Conservation (phyloP, 208 protist genomes). For the Leishmania braziliensis region DNA sequence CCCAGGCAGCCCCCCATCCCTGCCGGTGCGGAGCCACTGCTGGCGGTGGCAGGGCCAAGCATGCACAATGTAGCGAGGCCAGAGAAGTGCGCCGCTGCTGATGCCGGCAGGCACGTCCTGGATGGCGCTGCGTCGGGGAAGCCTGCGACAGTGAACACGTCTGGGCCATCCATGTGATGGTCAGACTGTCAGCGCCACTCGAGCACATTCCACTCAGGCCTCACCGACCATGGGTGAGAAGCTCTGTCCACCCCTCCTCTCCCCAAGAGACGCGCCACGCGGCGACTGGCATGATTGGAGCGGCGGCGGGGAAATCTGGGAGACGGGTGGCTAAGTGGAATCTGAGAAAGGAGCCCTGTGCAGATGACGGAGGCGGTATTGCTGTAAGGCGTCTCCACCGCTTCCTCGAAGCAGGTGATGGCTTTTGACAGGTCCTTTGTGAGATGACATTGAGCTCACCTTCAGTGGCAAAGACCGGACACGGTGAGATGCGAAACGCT, state of each 20-base stretch:
- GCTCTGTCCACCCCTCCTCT: no score
- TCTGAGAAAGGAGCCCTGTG: no score
- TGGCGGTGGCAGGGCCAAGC: not conserved
- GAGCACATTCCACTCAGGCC: not conserved
- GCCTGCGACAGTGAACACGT: not conserved
- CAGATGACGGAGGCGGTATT: no score
- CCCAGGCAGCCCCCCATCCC: not conserved
- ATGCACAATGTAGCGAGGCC: not conserved
- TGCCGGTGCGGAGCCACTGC: not conserved
- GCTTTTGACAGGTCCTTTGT: not conserved
- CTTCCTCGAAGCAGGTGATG: not conserved
- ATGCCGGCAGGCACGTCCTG: not conserved
- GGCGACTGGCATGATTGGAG: not conserved
- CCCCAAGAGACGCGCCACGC: not conserved
- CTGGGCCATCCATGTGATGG: not conserved
- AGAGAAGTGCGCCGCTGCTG: not conserved
- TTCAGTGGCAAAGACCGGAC: no score
- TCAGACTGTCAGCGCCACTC: not conserved
- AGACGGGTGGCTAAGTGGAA: no score
- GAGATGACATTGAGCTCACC: not conserved
- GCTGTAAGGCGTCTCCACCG: not conserved
- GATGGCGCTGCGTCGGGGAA: not conserved
- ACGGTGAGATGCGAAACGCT: no score
- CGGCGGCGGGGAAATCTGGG: no score
- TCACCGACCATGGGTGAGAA: not conserved